Evolutionary conservation across 169 alveolate species (phyloP), one percentile per base, ranked within the genome.

Genomic region (Theileria parva): DNA sequence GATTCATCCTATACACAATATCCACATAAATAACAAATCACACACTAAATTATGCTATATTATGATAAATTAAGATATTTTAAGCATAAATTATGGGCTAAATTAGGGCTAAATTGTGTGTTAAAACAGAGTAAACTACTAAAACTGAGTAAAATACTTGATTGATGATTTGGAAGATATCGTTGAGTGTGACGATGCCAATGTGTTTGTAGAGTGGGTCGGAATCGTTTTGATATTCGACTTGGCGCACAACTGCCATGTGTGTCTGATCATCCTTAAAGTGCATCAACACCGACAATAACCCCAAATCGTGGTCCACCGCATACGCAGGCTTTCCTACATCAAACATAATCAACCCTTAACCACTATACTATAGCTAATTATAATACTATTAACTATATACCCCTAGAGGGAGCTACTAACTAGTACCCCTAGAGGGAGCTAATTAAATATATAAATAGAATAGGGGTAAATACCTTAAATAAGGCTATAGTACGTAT

Each of bases 141-240:
- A n/a, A 23, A 5, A 65, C 19, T 6, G 37, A 32, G 5, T 2
- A 2, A 32, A 32, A 2, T 61, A 85, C 91, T 66, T 78, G 86
- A 11, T 75, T 32, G 44, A 85, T 85, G 8, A 77, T 50, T n/a
- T 74, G 74, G 17, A 85, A 32, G 25, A 85, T 48, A 75, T 78
- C 87, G 21, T 79, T 88, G 34, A 91, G 30, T 32, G 94, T 91
- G 32, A 87, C 80, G 2, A 91, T 91, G 0, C 94, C 94, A 13
- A 87, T 79, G 34, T 91, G 94, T 28, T 86, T 53, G 74, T 91
- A 91, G 15, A 34, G 32, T 5, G 94, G 94, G 44, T 91, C 94
- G 25, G 70, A 39, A 7, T 57, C 59, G 13, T 85, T 87, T 55
- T 78, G 59, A 50, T 67, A 59, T 17, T 84, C 66, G 7, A 81